Conservation (phyloP, 805 yeast species). For the Ogataea salicorniae region DNA sequence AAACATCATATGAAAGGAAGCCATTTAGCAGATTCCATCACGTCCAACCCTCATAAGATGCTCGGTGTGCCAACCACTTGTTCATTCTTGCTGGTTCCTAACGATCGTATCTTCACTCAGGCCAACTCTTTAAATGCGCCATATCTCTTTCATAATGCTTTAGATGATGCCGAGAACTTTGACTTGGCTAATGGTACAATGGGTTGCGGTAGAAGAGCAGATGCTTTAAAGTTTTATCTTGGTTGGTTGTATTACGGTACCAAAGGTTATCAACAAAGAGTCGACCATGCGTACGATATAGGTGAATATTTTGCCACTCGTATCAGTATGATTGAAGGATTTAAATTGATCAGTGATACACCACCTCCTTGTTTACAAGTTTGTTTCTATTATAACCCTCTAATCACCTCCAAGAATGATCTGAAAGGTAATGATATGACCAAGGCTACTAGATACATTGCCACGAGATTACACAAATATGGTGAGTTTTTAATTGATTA, state of each 20-base stretch:
- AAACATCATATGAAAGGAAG: conserved; percentile 48
- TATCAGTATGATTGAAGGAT: conserved; percentile 37
- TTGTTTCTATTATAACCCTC: conserved; percentile 68
- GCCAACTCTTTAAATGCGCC: conserved; percentile 79
- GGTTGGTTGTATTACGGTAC: conserved; percentile 80
- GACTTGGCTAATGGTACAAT: conserved; percentile 87
- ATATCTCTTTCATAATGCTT: conserved; percentile 64
- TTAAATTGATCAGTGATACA: conserved; percentile 48
- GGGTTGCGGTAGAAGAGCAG: conserved; percentile 89
- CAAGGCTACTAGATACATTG: conserved; percentile 54
- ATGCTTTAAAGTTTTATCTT: conserved; percentile 69
- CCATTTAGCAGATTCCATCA: conserved; percentile 66
- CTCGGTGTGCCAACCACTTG: conserved; percentile 80
- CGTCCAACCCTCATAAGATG: conserved; percentile 84
- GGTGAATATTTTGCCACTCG: conserved; percentile 55
- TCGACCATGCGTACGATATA: conserved; percentile 68
- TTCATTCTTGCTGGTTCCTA: conserved; percentile 70
- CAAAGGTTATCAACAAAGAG: conserved; percentile 56
- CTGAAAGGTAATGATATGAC: conserved; percentile 40
- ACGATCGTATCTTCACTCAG: conserved; percentile 56
- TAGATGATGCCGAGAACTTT: conserved; percentile 47
- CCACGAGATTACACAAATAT: conserved; percentile 48
- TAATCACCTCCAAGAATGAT: conserved; percentile 9
- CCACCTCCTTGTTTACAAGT: conserved; percentile 81
- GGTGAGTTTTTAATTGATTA: conserved; percentile 75